Conservation (phyloP, 2,329 filamentous ascomycete species). For the Claviceps sp. region DNA sequence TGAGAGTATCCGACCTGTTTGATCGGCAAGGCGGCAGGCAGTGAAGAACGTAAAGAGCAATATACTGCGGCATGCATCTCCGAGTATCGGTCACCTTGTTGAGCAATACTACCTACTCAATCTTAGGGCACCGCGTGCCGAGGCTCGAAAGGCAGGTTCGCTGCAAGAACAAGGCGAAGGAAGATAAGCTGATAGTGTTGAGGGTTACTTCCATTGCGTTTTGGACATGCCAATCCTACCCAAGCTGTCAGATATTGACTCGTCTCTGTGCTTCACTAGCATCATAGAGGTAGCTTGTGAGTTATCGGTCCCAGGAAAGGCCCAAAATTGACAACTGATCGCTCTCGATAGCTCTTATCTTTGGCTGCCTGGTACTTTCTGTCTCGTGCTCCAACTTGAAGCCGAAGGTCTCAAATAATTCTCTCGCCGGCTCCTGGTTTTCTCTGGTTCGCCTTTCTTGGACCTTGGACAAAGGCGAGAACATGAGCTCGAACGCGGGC, state of each 20-base stretch:
- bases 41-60: too few relatives aligned
- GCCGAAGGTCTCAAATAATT: constrained; percentile 38
- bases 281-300: too few relatives aligned
- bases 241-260: neutral
- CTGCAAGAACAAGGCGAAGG: neutral
- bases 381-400: constrained; percentile 37
- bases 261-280: neutral
- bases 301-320: constrained; percentile 5
- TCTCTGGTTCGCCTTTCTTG: constrained; percentile 20
- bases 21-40: too few relatives aligned
- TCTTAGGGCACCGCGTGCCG: too few relatives aligned
- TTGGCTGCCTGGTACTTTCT: constrained; percentile 20
- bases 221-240: neutral
- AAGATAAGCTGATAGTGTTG: neutral
- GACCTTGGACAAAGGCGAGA: constrained; percentile 17
- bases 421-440: constrained; percentile 33
- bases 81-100: too few relatives aligned
- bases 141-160: too few relatives aligned
- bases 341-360: constrained; percentile 22
- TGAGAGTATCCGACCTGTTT: too few relatives aligned
- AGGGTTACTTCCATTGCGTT: neutral
- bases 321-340: constrained; percentile 27
- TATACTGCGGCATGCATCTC: too few relatives aligned
- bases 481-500: constrained; percentile 37
- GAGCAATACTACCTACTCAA: too few relatives aligned